Evolutionary conservation across 2,329 filamentous ascomycete species (phyloP).

Genomic region (Hymenoscyphus fructigenus): DNA sequence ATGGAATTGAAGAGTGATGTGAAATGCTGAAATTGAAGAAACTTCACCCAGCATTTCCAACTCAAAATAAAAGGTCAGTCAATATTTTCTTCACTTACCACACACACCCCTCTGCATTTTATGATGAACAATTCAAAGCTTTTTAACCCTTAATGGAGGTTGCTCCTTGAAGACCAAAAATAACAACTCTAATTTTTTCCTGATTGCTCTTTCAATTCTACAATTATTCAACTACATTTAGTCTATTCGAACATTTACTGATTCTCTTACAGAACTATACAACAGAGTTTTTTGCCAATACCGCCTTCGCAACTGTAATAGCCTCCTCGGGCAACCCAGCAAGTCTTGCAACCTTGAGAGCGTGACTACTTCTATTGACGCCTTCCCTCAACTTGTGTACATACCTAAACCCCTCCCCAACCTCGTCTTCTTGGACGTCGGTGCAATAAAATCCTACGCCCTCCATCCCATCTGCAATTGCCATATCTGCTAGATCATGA

Average conservation of each 20-base stretch:
- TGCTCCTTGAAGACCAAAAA: constrained; percentile 41
- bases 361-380: constrained; percentile 84
- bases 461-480: constrained; percentile 49
- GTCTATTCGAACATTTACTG: constrained; percentile 52
- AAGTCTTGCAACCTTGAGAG: constrained; percentile 87
- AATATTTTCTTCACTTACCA: constrained; percentile 11
- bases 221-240: constrained; percentile 10
- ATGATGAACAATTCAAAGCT: constrained; percentile 40
- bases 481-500: constrained; percentile 79
- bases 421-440: constrained; percentile 71
- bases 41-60: constrained; percentile 5
- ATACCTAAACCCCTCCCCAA: constrained; percentile 73
- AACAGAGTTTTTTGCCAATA: constrained; percentile 29
- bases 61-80: constrained; percentile 27
- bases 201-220: constrained; percentile 30
- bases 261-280: constrained; percentile 51
- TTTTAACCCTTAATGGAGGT: constrained; percentile 42
- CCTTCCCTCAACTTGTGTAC: constrained; percentile 79
- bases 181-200: constrained; percentile 45
- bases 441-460: constrained; percentile 69
- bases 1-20: constrained; percentile 15
- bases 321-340: constrained; percentile 77
- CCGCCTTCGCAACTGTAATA: constrained; percentile 59
- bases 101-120: constrained; percentile 21
- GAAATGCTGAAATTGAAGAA: constrained; percentile 10